Evolutionary conservation across 345 rosid species (phyloP).

Genomic region (Eucalyptus albens): DNA sequence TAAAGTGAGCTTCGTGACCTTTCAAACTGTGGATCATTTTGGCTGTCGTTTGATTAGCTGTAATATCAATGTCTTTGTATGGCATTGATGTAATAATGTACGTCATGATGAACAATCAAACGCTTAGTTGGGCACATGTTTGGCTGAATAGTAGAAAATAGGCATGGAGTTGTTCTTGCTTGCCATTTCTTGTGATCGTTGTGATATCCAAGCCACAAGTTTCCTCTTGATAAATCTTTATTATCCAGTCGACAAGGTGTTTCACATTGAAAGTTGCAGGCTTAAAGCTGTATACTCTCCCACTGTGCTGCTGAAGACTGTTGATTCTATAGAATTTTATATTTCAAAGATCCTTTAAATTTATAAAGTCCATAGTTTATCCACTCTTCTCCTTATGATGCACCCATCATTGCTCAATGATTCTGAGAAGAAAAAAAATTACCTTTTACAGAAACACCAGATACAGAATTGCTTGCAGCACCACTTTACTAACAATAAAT

Average conservation of each 20-base stretch:
- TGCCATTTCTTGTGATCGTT: not conserved
- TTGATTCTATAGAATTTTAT: not conserved
- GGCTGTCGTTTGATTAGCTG: not conserved
- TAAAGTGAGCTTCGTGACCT: conserved; percentile 48
- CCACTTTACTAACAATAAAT: not conserved
- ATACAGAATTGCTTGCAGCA: not conserved
- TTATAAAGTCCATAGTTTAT: not conserved
- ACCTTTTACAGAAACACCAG: not conserved
- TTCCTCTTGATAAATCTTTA: not conserved
- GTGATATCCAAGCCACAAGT: not conserved
- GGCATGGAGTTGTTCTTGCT: not conserved
- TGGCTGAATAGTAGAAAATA: not conserved
- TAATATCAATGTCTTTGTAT: not conserved
- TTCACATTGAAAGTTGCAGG: not conserved
- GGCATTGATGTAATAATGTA: not conserved
- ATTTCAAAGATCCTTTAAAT: not conserved
- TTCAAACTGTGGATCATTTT: not conserved
- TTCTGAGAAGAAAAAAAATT: not conserved
- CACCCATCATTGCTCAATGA: not conserved
- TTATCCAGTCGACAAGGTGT: not conserved
- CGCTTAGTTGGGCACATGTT: not conserved
- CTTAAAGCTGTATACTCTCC: not conserved
- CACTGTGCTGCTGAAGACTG: not conserved
- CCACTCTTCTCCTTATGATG: not conserved
- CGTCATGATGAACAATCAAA: not conserved